A percentile compares a stretch with the other conserved stretches of the same genome.
phyloP scores from a whole-genome alignment of 78 protist species.

The Dictyostelium purpureum region DNA sequence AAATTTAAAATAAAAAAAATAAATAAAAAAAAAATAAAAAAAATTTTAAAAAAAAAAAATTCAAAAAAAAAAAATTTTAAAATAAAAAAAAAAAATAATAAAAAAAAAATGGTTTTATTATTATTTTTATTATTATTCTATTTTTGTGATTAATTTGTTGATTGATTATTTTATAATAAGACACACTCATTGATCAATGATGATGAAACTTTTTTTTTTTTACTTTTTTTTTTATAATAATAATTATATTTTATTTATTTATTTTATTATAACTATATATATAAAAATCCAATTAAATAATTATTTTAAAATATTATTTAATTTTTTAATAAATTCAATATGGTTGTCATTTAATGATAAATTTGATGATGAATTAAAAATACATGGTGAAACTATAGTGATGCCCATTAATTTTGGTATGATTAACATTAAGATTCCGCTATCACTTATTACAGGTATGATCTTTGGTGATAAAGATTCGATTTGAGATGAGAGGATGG shows the following conservation, averaged over 20 bases:
- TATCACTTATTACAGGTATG: constrained; percentile 15
- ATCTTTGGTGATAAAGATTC: background rate
- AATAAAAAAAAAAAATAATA: background rate
- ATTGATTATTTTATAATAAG: too few species aligned
- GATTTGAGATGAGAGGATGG: background rate
- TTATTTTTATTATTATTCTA: too few species aligned
- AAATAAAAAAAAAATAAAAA: background rate
- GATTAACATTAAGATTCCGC: constrained; percentile 52
- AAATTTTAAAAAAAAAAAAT: background rate
- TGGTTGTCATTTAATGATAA: constrained; percentile 9
- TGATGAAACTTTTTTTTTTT: background rate
- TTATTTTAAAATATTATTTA: background rate
- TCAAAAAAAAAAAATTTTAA: background rate
- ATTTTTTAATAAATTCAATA: constrained; percentile 29
- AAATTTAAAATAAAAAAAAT: background rate
- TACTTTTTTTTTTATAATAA: background rate
- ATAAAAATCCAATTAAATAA: background rate
- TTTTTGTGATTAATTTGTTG: too few species aligned
- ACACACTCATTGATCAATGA: too few species aligned
- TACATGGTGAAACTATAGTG: constrained; percentile 7
- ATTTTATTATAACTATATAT: too few species aligned
- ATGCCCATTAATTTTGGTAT: constrained; percentile 61
- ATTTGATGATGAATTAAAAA: background rate
- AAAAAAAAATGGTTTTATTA: background rate
- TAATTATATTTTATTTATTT: too few species aligned